These are phyloP conservation scores for Gaertneriomyces sp. DNA, from an alignment of 192 early-diverging fungal species.

Conservation along the genomic window DNA sequence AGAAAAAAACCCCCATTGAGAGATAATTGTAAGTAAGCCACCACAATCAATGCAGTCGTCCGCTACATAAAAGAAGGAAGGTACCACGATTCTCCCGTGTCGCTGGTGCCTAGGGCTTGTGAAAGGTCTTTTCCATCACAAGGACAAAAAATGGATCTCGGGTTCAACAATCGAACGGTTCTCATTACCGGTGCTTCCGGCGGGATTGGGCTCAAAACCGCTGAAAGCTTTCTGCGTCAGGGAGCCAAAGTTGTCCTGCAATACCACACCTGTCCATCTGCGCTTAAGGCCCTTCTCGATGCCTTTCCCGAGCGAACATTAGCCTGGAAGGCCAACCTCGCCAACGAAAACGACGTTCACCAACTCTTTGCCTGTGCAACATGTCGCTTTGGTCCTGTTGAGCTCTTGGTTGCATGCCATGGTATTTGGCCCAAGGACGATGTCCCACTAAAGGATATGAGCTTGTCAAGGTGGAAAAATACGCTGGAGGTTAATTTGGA, in stretches of 20 bases:
- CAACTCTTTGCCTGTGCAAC: conserved; percentile 7
- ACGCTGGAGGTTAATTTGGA: conserved; percentile 54
- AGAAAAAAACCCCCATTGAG: too few relatives aligned
- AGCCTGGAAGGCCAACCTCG: conserved; percentile 37
- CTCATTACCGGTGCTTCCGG: conserved; percentile 58
- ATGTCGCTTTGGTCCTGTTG: conserved; percentile 38
- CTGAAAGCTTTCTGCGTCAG: conserved; percentile 43
- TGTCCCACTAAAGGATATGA: conserved; percentile 53
- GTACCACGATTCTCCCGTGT: too few relatives aligned
- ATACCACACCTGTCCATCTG: conserved; percentile 37
- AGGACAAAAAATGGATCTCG: background rate
- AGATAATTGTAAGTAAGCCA: too few relatives aligned
- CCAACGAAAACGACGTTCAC: conserved; percentile 38
- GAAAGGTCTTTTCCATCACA: too few relatives aligned
- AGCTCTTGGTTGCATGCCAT: conserved; percentile 52
- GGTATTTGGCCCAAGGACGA: conserved; percentile 54
- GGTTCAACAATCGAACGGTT: conserved; percentile 38
- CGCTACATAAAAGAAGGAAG: too few relatives aligned
- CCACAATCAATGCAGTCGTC: too few relatives aligned
- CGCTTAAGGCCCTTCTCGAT: conserved; percentile 32
- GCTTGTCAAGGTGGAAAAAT: conserved; percentile 42
- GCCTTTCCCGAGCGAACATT: conserved; percentile 24
- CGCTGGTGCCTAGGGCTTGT: too few relatives aligned
- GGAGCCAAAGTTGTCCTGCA: conserved; percentile 53
- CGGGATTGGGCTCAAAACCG: conserved; percentile 49